These are phyloP conservation scores for Yarrowia hollandica DNA, from an alignment of 805 yeast genomes.

Conservation along the genomic window DNA sequence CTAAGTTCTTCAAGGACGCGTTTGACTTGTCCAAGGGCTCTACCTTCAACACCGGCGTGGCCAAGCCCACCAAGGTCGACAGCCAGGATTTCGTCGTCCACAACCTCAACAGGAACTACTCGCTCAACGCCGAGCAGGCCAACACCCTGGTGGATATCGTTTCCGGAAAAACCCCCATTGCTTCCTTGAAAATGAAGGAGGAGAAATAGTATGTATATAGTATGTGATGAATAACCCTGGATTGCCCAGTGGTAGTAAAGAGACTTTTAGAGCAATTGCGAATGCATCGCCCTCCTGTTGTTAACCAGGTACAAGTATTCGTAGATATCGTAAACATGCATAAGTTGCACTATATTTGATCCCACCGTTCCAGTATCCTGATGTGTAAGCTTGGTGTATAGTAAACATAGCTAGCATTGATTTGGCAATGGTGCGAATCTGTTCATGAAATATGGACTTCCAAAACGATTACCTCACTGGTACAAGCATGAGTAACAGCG, in stretches of 20 bases:
- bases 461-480: too few relatives aligned
- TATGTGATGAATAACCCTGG: neutral
- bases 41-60: conserved; percentile 5
- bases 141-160: conserved; percentile 29
- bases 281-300: too few relatives aligned
- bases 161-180: conserved; percentile 32
- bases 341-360: too few relatives aligned
- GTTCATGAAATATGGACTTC: too few relatives aligned
- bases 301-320: too few relatives aligned
- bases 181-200: conserved; percentile 30
- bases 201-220: conserved; percentile 28
- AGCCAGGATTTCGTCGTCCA: neutral
- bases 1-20: neutral
- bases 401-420: too few relatives aligned
- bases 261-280: neutral
- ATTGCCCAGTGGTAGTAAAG: neutral
- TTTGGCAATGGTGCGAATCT: too few relatives aligned
- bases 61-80: conserved; percentile 18
- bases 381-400: too few relatives aligned
- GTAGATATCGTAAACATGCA: too few relatives aligned
- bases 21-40: conserved; percentile 9
- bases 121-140: conserved; percentile 26
- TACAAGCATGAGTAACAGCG: too few relatives aligned
- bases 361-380: too few relatives aligned
- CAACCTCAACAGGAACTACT: conserved; percentile 11